A percentile compares a stretch with the other conserved stretches of the same genome.
Evolutionary conservation across 1,284 basidiomycete species (phyloP).

Genomic region (Phellopilus nigrolimitatus): DNA sequence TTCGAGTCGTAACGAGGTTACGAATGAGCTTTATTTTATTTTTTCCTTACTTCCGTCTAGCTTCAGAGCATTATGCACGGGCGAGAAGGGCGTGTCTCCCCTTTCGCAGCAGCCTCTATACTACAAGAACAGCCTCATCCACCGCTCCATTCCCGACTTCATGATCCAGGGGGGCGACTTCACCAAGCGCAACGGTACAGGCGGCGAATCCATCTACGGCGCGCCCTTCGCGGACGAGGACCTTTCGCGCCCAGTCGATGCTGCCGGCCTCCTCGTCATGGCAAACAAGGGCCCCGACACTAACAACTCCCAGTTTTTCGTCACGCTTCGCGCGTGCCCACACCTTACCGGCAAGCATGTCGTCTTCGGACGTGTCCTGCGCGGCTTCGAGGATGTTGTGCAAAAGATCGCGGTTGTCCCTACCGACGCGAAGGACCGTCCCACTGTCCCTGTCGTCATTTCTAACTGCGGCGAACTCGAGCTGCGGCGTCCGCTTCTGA

Average conservation of each 20-base stretch:
- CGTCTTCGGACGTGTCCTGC: conserved; percentile 66
- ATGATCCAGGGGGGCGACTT: conserved; percentile 88
- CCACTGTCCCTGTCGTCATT: conserved; percentile 67
- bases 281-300: conserved; percentile 79
- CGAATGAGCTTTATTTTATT: not conserved
- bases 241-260: conserved; percentile 59
- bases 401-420: conserved; percentile 49
- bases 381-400: conserved; percentile 58
- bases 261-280: conserved; percentile 74
- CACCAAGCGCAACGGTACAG: conserved; percentile 73
- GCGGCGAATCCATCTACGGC: conserved; percentile 83
- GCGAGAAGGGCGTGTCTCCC: conserved; percentile 72
- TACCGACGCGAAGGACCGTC: conserved; percentile 67
- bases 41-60: conserved; percentile 40
- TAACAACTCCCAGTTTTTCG: conserved; percentile 81
- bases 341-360: conserved; percentile 80
- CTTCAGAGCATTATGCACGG: conserved; percentile 86
- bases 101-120: conserved; percentile 64
- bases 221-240: conserved; percentile 74
- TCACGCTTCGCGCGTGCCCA: conserved; percentile 68
- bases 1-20: not conserved
- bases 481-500: conserved; percentile 39
- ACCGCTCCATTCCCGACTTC: conserved; percentile 78
- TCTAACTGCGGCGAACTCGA: conserved; percentile 83
- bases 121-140: conserved; percentile 79